Evolutionary conservation across 768 basidiomycete species (phyloP).

Genomic region (Chalciporus pseudorubinellus): DNA sequence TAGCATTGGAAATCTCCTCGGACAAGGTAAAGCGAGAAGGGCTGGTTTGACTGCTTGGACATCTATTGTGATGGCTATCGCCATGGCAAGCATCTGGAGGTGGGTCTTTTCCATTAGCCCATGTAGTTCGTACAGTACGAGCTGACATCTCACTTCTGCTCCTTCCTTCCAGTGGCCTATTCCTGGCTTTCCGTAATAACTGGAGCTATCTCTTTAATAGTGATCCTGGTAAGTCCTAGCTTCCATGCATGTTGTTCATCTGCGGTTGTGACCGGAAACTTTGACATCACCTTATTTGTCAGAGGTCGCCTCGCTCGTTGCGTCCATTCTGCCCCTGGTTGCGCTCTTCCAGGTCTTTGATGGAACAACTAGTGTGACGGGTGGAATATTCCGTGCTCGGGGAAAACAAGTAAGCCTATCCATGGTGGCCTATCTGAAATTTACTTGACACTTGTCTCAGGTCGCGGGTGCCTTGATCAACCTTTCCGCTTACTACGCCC

Average conservation of each 20-base stretch:
- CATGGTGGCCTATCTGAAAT: neutral
- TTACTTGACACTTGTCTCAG: conserved; percentile 28
- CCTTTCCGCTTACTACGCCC: conserved; percentile 68
- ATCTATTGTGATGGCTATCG: conserved; percentile 62
- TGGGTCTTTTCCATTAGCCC: conserved; percentile 25
- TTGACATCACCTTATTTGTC: conserved; percentile 7
- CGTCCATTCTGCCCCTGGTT: conserved; percentile 70
- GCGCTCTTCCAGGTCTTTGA: conserved; percentile 87
- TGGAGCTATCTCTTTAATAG: conserved; percentile 78
- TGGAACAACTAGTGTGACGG: conserved; percentile 61
- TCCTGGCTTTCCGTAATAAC: conserved; percentile 56
- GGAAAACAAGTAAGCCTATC: conserved; percentile 61
- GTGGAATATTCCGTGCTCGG: conserved; percentile 77
- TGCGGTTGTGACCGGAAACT: too few species aligned
- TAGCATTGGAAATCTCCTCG: conserved; percentile 87
- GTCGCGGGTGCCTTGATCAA: conserved; percentile 67
- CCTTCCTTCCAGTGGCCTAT: conserved; percentile 40
- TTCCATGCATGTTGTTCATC: neutral
- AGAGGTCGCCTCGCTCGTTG: conserved; percentile 49
- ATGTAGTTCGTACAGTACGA: neutral
- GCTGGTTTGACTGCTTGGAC: conserved; percentile 67
- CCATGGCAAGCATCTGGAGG: conserved; percentile 68
- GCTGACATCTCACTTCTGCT: neutral
- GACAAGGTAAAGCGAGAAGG: conserved; percentile 71
- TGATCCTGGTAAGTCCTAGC: conserved; percentile 47